Evolutionary conservation across 352 stramenopile genomes (phyloP).

Genomic region (Blastocystis sp.): DNA sequence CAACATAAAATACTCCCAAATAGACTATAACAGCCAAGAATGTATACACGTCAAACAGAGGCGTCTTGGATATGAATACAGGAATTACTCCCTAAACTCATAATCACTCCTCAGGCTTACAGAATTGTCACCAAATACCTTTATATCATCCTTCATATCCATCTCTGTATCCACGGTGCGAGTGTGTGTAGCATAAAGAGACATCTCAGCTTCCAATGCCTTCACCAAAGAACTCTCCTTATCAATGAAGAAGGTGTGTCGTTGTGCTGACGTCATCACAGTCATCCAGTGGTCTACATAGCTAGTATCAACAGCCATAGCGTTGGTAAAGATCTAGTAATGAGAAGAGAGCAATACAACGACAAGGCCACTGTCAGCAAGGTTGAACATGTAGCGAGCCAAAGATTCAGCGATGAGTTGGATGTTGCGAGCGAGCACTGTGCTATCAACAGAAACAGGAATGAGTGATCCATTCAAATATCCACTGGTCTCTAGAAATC

Average conservation of each 20-base stretch:
- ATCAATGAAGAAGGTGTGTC: not conserved
- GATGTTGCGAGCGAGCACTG: not conserved
- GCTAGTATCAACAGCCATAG: not conserved
- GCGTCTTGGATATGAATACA: constrained; percentile 26
- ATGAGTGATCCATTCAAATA: constrained; percentile 27
- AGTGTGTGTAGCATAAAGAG: not conserved
- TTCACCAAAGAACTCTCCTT: not conserved
- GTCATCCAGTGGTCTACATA: constrained; percentile 4
- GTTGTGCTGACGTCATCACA: not conserved
- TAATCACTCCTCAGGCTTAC: not conserved
- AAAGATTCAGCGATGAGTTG: constrained; percentile 9
- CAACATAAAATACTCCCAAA: not conserved
- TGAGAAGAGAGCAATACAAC: not conserved
- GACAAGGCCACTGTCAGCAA: not conserved
- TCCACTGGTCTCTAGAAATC: not conserved
- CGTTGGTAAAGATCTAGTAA: constrained; percentile 6
- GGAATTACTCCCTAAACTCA: not conserved
- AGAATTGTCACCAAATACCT: constrained; percentile 38
- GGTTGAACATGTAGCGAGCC: constrained; percentile 6
- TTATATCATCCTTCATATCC: constrained; percentile 53
- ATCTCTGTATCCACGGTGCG: not conserved
- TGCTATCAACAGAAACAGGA: not conserved
- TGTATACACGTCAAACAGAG: constrained; percentile 47
- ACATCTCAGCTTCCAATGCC: constrained; percentile 10
- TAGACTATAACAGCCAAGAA: constrained; percentile 1